phyloP scores from a whole-genome alignment of 495 filamentous ascomycete species.

The Xylaria flabelliformis region DNA sequence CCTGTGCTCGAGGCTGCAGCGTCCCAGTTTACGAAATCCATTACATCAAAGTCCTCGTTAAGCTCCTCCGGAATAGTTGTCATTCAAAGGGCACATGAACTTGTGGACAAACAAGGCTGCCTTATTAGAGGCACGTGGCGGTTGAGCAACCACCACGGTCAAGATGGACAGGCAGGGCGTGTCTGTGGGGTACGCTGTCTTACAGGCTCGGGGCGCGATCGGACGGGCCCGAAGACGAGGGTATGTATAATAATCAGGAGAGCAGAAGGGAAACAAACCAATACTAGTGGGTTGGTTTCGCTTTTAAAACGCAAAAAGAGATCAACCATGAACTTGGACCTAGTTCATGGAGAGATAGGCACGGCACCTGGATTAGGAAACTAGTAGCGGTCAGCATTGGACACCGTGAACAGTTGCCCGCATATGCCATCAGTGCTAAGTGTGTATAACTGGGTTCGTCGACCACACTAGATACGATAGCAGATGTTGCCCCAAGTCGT shows the following conservation, averaged over 20 bases:
- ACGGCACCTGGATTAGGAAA: slow-evolving; percentile 3
- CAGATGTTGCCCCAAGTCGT: not conserved
- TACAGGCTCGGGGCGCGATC: slow-evolving; percentile 3
- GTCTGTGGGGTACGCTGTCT: slow-evolving; percentile 2
- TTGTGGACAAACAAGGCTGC: not conserved
- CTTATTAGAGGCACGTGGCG: slow-evolving; percentile 5
- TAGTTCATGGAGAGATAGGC: not conserved
- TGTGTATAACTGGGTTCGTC: slow-evolving; percentile 13
- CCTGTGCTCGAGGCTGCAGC: slow-evolving; percentile 35
- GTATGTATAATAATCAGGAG: slow-evolving; percentile 3
- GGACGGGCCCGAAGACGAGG: slow-evolving; percentile 9
- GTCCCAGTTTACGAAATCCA: slow-evolving; percentile 58
- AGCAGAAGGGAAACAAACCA: not conserved
- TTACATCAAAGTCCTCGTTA: slow-evolving; percentile 29
- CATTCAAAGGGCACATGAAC: slow-evolving; percentile 38
- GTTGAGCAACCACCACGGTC: slow-evolving; percentile 4
- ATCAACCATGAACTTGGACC: slow-evolving; percentile 5
- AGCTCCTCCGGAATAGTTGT: slow-evolving; percentile 47
- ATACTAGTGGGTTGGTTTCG: not conserved
- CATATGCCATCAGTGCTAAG: not conserved
- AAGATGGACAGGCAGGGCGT: slow-evolving; percentile 14
- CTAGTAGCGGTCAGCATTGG: slow-evolving; percentile 14
- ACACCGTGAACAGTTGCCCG: not conserved
- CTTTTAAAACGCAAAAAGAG: slow-evolving; percentile 15
- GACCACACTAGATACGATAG: not conserved